Evolutionary conservation across 139 green algal genomes (phyloP), one percentile per base, ranked within the genome.

Genomic region (Chlorella sp.): DNA sequence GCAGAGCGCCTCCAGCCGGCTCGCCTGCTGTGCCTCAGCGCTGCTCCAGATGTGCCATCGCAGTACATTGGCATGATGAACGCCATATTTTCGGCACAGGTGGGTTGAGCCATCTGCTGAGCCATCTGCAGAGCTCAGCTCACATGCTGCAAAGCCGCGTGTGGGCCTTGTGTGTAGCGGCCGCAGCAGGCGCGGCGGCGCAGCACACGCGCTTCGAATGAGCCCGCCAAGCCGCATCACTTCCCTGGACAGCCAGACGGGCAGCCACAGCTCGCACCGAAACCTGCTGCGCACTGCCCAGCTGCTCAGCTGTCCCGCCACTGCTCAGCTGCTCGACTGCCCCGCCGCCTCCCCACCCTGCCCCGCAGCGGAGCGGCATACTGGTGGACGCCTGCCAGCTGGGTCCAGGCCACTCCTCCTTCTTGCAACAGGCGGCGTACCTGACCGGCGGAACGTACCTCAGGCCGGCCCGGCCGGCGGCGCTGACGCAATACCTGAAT

Each of bases 1-100:
- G 30, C 16, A 26, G 38, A 73, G 17, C 43, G 40, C 11, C 36
- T 64, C 41, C 65, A 68, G 67, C 48, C 79, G 20, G 68, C 72
- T n/a, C 87, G 94, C 3, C 80, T 96, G 28, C 82, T 96, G 44
- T 89, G 81, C 80, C 70, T 96, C 4, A 38, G 87, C 14, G 86
- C 81, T 32, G 91, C 84, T 0, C 76, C 85, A 16, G 93, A 96
- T 65, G 87, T 76, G 5, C 68, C 93, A 11, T 69, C 80, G 16
- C 91, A 96, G 62, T 94, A 96, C 88, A 92, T 96, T 28, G 68
- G 93, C 8, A 54, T 91, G 54, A 96, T 96, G 93, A 96, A 96
- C 74, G 68, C 88, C 67, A 91, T 96, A 17, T 96, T 96, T 69
- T 91, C 88, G 16, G 92, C 93, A 5, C 91, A 95, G 85, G 85